These are phyloP conservation scores for Candida multigemmis DNA, from an alignment of 805 yeast genomes.

Conservation along the genomic window DNA sequence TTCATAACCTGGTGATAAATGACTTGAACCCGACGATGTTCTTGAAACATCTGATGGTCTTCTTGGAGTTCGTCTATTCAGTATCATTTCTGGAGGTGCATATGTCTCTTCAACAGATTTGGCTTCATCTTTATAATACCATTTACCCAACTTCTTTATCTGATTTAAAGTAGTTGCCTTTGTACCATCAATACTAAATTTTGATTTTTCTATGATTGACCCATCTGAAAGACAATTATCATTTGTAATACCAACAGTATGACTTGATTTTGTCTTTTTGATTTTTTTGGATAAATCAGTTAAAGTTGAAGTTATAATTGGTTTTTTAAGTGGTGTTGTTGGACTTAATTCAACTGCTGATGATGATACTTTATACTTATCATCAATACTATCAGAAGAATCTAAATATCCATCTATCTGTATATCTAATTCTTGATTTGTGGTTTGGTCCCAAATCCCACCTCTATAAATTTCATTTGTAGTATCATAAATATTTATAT, in stretches of 20 bases:
- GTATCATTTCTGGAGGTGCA: slow-evolving; percentile 61
- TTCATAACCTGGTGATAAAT: slow-evolving; percentile 4
- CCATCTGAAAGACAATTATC: slow-evolving; percentile 19
- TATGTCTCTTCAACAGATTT: slow-evolving; percentile 12
- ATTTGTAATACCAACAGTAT: slow-evolving; percentile 13
- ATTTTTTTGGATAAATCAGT: slow-evolving; percentile 16
- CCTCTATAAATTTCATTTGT: slow-evolving; percentile 71
- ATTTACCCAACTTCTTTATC: slow-evolving; percentile 52
- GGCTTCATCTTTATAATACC: slow-evolving; percentile 50
- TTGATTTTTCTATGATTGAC: slow-evolving; percentile 8
- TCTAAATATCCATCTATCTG: not conserved
- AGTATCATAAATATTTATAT: slow-evolving; percentile 62
- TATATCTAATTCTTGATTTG: slow-evolving; percentile 2
- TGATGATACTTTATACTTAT: not conserved
- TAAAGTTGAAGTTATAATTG: slow-evolving; percentile 12
- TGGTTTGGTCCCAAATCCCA: slow-evolving; percentile 74
- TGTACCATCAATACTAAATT: slow-evolving; percentile 4
- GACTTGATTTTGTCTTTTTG: slow-evolving; percentile 13
- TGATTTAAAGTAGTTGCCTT: slow-evolving; percentile 21
- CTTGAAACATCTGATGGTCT: slow-evolving; percentile 7
- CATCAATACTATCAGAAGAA: not conserved
- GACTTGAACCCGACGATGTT: not conserved
- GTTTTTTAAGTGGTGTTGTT: slow-evolving; percentile 3
- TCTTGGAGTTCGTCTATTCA: slow-evolving; percentile 37
- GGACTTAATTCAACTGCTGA: not conserved